phyloP scores from a whole-genome alignment of 345 rosid genomes.

The Gossypium arboreum region DNA sequence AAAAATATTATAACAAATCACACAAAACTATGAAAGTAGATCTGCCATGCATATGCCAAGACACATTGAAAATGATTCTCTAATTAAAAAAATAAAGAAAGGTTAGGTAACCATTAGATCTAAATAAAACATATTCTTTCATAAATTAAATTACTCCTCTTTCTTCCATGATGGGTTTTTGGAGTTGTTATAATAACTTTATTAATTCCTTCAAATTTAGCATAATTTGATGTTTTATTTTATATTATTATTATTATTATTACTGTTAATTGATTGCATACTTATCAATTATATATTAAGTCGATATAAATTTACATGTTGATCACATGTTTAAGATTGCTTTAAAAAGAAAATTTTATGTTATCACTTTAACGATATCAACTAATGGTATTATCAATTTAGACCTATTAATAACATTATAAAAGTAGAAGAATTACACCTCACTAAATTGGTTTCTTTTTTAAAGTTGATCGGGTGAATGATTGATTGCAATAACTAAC shows the following conservation, averaged over 20 bases:
- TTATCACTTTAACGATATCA: too few relatives aligned
- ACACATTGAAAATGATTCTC: conserved; percentile 4
- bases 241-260: too few relatives aligned
- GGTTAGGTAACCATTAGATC: conserved; percentile 19
- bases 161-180: conserved; percentile 9
- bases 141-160: conserved; percentile 8
- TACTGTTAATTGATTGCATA: too few relatives aligned
- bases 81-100: neutral
- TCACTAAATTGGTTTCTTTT: too few relatives aligned
- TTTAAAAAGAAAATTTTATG: too few relatives aligned
- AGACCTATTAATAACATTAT: too few relatives aligned
- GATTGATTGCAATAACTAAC: too few relatives aligned
- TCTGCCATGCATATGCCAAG: conserved; percentile 19
- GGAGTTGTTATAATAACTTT: neutral
- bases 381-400: too few relatives aligned
- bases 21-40: neutral
- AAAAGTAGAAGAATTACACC: too few relatives aligned
- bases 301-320: too few relatives aligned
- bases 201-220: neutral
- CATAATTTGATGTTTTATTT: neutral
- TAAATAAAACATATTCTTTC: neutral
- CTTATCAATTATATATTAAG: too few relatives aligned
- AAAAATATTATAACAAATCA: neutral
- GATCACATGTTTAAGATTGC: too few relatives aligned
- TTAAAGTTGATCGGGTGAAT: neutral